phyloP scores from a whole-genome alignment of 257 asterid species.

The Gentiana straminea region DNA sequence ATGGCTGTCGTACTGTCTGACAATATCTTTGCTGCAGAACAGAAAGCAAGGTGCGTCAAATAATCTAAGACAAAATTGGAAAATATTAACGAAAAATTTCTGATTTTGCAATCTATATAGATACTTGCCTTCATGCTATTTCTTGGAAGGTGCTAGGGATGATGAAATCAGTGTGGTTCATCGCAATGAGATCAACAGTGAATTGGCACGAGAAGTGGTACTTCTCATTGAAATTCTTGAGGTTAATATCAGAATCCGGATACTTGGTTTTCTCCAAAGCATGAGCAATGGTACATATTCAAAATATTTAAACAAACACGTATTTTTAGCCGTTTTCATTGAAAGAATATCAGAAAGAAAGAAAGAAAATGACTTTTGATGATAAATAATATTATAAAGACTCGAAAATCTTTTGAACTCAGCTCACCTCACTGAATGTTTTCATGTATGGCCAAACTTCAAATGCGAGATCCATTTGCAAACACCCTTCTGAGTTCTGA shows the following conservation, averaged over 20 bases:
- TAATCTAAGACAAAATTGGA: not conserved
- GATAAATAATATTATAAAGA: not conserved
- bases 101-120: slow-evolving; percentile 85
- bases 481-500: slow-evolving; percentile 80
- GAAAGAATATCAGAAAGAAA: not conserved
- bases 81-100: not conserved
- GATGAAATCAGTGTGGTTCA: no score
- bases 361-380: not conserved
- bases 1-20: slow-evolving; percentile 95
- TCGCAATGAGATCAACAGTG: no score
- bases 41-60: not conserved
- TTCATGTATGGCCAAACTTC: slow-evolving; percentile 99
- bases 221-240: no score
- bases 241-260: slow-evolving; percentile 76
- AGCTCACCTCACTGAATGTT: slow-evolving; percentile 85
- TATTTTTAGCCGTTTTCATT: slow-evolving; percentile 1
- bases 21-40: slow-evolving; percentile 69
- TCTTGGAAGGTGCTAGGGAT: no score
- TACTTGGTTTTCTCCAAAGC: slow-evolving; percentile 91
- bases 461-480: slow-evolving; percentile 96
- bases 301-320: not conserved
- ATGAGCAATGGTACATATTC: slow-evolving; percentile 86
- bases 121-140: no score
- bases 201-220: no score
- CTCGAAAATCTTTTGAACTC: no score